Base-by-base conservation (phyloP, 208 protist species). In the Crithidia bombi region DNA sequence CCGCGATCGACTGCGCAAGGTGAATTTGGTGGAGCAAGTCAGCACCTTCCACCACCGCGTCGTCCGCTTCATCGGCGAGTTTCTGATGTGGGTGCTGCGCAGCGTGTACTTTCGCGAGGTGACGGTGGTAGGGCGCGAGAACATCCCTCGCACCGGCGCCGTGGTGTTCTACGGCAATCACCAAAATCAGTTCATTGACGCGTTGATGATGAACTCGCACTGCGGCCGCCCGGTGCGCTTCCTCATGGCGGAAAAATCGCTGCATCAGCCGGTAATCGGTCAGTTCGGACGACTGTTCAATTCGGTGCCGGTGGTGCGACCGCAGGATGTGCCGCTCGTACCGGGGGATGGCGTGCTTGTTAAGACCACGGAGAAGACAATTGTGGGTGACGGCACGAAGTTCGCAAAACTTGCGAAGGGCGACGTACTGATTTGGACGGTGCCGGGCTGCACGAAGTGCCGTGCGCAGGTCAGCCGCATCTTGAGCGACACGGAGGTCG, bases 121-220 rank as follows among this genome's bases (percentile, higher is more conserved):
- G 14, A 89, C 87, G 0, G 81, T 97, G 2, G 91, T 97, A 14
- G 93, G 94, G 36, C 62, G 61, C 43, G 91, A 96, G 71, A 95
- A 95, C 69, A 90, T 98, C 35, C 96, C 96, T 23, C 65, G 69
- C 28, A 81, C 80, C n/a, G 94, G 94, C 5, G 90, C 94, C 12
- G 85, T 93, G 30, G 91, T 98, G 30, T 98, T 98, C 68, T 97
- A 96, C 70, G 94, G 96, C 36, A 97, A 97, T 61, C 91, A 97
- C 64, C 91, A 96, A 58, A 98, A 98, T 71, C 94, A 98, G 65
- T 95, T 95, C 65, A 93, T 95, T 55, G 94, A 98, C 78, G 90
- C 89, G 0, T 78, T 96, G 55, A 90, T 98, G 94, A 90, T 98
- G 80, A 83, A 82, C 80, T 88, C 89, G 1, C 72, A 92, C 69